A percentile compares a stretch with the other conserved stretches of the same genome.
Evolutionary conservation across 176 grass and related monocot species (phyloP).

Genomic region (Pontederia paniculata): DNA sequence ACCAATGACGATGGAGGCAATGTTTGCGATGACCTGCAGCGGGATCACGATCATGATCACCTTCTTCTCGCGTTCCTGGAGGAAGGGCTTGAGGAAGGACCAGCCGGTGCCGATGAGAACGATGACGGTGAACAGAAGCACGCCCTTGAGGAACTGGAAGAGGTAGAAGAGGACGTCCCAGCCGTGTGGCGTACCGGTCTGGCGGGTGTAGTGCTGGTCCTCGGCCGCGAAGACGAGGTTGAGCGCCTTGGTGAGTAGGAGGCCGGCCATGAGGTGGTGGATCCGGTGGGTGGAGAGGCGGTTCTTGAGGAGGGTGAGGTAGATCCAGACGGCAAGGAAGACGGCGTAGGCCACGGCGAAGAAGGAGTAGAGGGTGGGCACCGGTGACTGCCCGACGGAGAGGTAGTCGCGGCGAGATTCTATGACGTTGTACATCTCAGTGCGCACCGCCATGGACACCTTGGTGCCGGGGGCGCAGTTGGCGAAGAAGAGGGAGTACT

Average conservation of each 20-base stretch:
- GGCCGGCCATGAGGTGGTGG: constrained; percentile 91
- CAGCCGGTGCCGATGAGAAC: constrained; percentile 88
- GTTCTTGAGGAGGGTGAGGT: constrained; percentile 59
- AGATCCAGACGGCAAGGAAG: constrained; percentile 71
- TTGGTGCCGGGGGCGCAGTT: constrained; percentile 42
- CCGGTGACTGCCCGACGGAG: constrained; percentile 65
- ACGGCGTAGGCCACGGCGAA: constrained; percentile 56
- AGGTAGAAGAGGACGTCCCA: constrained; percentile 97
- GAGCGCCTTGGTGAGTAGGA: constrained; percentile 56
- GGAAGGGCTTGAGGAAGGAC: constrained; percentile 95
- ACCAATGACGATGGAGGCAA: constrained; percentile 69
- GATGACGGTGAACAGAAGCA: constrained; percentile 83
- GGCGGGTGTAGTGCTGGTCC: constrained; percentile 80
- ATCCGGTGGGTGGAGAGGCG: constrained; percentile 71
- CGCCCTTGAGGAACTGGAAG: constrained; percentile 84
- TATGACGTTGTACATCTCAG: constrained; percentile 73
- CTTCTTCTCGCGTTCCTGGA: constrained; percentile 97
- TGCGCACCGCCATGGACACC: constrained; percentile 65
- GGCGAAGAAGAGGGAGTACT: constrained; percentile 92
- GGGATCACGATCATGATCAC: constrained; percentile 96
- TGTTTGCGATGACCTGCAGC: constrained; percentile 79
- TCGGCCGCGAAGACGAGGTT: constrained; percentile 79
- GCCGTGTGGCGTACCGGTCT: constrained; percentile 49
- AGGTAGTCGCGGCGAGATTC: constrained; percentile 44
- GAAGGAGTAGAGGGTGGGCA: constrained; percentile 60